Percentiles rank a stretch among this genome's conserved stretches.
Conservation (phyloP, 2,329 filamentous ascomycete species). For the Xylariaceae sp. region DNA sequence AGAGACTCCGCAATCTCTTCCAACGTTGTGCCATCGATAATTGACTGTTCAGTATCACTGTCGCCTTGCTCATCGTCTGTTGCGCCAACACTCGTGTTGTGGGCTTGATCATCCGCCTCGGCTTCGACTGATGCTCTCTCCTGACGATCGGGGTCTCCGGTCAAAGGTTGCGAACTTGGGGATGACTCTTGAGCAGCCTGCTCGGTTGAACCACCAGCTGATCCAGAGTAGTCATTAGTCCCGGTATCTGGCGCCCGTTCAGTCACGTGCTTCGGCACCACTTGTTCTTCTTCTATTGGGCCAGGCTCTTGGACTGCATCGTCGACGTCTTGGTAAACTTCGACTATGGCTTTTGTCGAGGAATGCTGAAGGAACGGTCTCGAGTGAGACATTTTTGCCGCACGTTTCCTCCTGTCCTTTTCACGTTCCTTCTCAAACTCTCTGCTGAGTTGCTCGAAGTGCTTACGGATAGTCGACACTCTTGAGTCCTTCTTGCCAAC, state of each 20-base stretch:
- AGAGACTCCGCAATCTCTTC: constrained; percentile 56
- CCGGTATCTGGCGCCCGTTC: constrained; percentile 12
- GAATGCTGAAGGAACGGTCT: constrained; percentile 77
- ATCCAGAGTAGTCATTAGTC: too few relatives aligned
- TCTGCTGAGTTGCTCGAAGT: constrained; percentile 92
- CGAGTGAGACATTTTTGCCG: constrained; percentile 66
- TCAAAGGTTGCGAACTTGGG: constrained; percentile 10
- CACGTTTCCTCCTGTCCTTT: constrained; percentile 73
- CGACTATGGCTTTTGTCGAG: constrained; percentile 90
- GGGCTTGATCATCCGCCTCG: constrained; percentile 36
- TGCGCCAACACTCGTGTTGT: constrained; percentile 49
- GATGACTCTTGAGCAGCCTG: constrained; percentile 7
- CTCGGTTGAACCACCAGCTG: constrained; percentile 6
- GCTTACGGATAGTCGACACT: constrained; percentile 85
- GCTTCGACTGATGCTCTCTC: constrained; percentile 30
- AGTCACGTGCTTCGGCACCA: constrained; percentile 26
- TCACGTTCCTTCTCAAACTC: constrained; percentile 95
- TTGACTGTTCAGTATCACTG: constrained; percentile 66
- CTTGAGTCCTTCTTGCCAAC: constrained; percentile 69
- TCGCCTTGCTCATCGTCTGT: constrained; percentile 60
- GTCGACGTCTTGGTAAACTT: constrained; percentile 89
- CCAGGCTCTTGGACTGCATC: constrained; percentile 82
- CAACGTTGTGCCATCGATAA: constrained; percentile 60
- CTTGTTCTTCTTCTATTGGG: constrained; percentile 55
- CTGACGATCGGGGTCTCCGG: constrained; percentile 19